phyloP scores from a whole-genome alignment of 2,329 filamentous ascomycete genomes.

The Talaromyces sp. region DNA sequence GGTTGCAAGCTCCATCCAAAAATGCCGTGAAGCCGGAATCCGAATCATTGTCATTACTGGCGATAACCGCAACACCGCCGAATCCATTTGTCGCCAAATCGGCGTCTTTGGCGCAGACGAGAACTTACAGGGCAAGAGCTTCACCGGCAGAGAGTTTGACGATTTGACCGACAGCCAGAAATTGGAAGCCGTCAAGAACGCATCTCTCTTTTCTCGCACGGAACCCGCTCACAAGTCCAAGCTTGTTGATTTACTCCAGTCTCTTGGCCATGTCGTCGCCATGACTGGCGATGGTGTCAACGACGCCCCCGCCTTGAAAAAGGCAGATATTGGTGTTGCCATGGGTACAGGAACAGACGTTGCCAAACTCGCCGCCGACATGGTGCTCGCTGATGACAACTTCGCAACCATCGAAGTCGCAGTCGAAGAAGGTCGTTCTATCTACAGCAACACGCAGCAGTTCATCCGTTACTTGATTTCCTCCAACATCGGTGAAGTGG shows the following conservation, averaged over 20 bases:
- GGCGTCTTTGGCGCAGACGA: slow-evolving; percentile 82
- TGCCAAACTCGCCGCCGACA: slow-evolving; percentile 91
- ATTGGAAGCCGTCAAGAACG: slow-evolving; percentile 75
- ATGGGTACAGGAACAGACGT: slow-evolving; percentile 99
- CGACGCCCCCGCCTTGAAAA: slow-evolving; percentile 95
- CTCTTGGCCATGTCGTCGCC: slow-evolving; percentile 87
- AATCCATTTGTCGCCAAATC: slow-evolving; percentile 96
- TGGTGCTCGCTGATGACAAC: slow-evolving; percentile 98
- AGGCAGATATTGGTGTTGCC: slow-evolving; percentile 96
- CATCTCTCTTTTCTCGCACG: slow-evolving; percentile 91
- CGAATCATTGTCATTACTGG: slow-evolving; percentile 97
- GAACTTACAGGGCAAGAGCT: slow-evolving; percentile 86
- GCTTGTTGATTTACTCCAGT: slow-evolving; percentile 92
- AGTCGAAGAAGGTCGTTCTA: slow-evolving; percentile 93
- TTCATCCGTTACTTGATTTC: slow-evolving; percentile 99
- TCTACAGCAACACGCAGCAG: slow-evolving; percentile 99
- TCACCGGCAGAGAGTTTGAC: slow-evolving; percentile 92
- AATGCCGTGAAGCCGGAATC: slow-evolving; percentile 90
- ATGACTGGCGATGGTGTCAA: slow-evolving; percentile 99
- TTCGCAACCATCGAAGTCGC: slow-evolving; percentile 96
- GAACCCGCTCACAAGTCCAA: slow-evolving; percentile 97
- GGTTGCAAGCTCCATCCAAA: slow-evolving; percentile 76
- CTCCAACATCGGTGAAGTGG: slow-evolving; percentile 97
- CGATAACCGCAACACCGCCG: slow-evolving; percentile 95
- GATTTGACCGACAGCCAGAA: slow-evolving; percentile 73